Conservation (phyloP, 176 grass and related monocot species). For the Avena sativa region DNA sequence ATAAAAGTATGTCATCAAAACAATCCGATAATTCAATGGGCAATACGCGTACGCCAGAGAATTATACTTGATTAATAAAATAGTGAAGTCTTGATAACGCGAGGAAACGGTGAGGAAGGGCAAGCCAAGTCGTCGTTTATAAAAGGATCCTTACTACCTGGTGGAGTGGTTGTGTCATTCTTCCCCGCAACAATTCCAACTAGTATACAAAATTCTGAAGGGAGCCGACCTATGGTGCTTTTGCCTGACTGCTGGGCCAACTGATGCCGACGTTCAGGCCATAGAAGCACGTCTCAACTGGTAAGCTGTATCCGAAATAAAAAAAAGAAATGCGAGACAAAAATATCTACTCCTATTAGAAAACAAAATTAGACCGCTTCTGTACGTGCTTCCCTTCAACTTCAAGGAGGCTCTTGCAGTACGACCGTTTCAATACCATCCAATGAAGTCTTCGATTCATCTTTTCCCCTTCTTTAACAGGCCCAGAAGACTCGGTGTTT, state of each 20-base stretch:
- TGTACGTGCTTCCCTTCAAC: slow-evolving; percentile 7
- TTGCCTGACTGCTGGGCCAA: slow-evolving; percentile 39
- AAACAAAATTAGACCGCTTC: slow-evolving; percentile 23
- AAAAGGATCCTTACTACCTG: neutral
- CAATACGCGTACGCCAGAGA: slow-evolving; percentile 45
- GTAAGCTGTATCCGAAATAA: neutral
- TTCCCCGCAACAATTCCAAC: neutral
- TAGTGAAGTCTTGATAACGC: neutral
- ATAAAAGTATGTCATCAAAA: neutral
- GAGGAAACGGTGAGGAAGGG: neutral
- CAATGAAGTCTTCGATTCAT: slow-evolving; percentile 33
- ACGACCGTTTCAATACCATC: slow-evolving; percentile 44
- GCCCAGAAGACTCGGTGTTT: slow-evolving; percentile 1
- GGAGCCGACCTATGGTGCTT: neutral
- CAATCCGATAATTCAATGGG: slow-evolving; percentile 4
- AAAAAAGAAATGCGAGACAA: neutral
- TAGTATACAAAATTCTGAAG: neutral
- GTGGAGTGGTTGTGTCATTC: neutral
- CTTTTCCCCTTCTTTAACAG: slow-evolving; percentile 10
- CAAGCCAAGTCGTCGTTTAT: slow-evolving; percentile 11
- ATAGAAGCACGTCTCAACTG: slow-evolving; percentile 34
- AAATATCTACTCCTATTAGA: neutral
- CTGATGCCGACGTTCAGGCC: slow-evolving; percentile 1
- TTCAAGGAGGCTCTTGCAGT: slow-evolving; percentile 28
- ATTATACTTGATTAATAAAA: slow-evolving; percentile 5